phyloP scores from a whole-genome alignment of 2,329 filamentous ascomycete species.

The Trichophyton simii region DNA sequence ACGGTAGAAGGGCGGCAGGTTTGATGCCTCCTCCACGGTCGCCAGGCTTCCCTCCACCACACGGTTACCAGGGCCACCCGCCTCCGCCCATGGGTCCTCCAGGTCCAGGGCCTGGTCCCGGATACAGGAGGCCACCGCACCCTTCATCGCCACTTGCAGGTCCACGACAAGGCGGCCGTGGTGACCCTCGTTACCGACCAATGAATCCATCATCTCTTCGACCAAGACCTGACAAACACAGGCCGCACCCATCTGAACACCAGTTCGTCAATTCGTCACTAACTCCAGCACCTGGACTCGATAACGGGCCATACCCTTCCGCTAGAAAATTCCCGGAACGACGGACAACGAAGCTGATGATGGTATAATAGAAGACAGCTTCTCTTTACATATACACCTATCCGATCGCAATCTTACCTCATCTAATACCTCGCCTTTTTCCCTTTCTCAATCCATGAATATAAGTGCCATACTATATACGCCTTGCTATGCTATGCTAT shows the following conservation, averaged over 20 bases:
- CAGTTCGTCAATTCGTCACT: conserved; percentile 1
- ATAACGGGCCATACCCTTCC: conserved; percentile 2
- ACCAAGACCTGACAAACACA: background rate
- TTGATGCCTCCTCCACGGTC: conserved; percentile 20
- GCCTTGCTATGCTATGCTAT: background rate
- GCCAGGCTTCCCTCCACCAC: conserved; percentile 16
- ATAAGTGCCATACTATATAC: background rate
- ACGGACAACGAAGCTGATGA: conserved; percentile 38
- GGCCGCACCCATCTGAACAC: conserved; percentile 3
- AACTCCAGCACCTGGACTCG: conserved; percentile 15
- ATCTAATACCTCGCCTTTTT: background rate
- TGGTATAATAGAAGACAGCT: conserved; percentile 22
- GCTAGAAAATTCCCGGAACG: conserved; percentile 35
- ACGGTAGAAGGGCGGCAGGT: conserved; percentile 53
- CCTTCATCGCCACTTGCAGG: conserved; percentile 13
- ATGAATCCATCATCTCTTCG: background rate
- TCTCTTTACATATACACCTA: background rate
- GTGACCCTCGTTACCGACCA: conserved; percentile 8
- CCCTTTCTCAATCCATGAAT: background rate
- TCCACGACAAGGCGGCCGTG: conserved; percentile 12
- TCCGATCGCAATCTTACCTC: no score
- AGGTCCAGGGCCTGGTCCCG: background rate
- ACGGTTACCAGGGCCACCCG: conserved; percentile 13
- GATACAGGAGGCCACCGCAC: conserved; percentile 3
- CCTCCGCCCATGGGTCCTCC: background rate